Conservation (phyloP, 176 grass and related monocot species). For the Leersia perrieri region DNA sequence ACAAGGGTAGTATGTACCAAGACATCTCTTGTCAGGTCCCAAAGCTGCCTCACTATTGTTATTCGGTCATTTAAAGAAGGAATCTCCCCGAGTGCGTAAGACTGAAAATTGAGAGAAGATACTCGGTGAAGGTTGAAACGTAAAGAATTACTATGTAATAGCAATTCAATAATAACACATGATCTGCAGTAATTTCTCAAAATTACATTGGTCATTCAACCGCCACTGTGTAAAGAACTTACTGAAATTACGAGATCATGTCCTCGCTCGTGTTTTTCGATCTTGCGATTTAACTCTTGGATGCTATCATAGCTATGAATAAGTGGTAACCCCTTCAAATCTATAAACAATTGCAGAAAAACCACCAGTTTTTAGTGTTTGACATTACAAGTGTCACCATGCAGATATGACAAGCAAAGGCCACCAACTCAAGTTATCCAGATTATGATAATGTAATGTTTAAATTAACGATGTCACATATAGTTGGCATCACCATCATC, state of each 20-base stretch:
- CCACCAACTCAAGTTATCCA: background rate
- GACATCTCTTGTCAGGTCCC: constrained; percentile 91
- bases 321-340: constrained; percentile 76
- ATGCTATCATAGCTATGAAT: constrained; percentile 97
- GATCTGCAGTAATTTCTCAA: constrained; percentile 25
- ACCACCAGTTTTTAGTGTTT: background rate
- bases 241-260: constrained; percentile 95
- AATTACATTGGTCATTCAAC: background rate
- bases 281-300: constrained; percentile 80
- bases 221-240: constrained; percentile 37
- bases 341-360: constrained; percentile 26
- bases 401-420: constrained; percentile 4
- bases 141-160: background rate
- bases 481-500: background rate
- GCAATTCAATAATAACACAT: background rate
- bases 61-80: constrained; percentile 86
- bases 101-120: constrained; percentile 49
- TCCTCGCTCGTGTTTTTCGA: constrained; percentile 69
- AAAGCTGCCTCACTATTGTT: constrained; percentile 89
- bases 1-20: constrained; percentile 54
- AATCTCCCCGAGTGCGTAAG: constrained; percentile 97
- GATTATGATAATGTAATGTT: background rate
- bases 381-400: constrained; percentile 20
- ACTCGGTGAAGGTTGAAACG: constrained; percentile 16
- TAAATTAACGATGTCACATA: constrained; percentile 15